phyloP scores from a whole-genome alignment of 148 eudicot species.

The Nepenthes mirabilis region DNA sequence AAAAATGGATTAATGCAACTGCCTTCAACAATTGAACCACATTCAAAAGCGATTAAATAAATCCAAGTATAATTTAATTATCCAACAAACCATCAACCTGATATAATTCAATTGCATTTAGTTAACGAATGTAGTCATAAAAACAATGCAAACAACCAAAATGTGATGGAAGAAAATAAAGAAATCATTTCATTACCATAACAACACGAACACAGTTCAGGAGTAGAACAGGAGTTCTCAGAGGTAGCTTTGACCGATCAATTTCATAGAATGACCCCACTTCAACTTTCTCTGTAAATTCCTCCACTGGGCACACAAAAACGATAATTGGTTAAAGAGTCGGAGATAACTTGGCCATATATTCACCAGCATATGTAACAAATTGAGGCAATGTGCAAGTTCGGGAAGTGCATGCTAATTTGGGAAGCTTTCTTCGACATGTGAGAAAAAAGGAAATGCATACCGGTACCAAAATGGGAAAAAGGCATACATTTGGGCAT shows the following conservation, averaged over 20 bases:
- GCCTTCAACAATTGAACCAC: too few species aligned
- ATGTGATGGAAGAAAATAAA: background rate
- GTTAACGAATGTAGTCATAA: background rate
- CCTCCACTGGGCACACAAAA: constrained; percentile 1
- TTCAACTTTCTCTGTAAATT: background rate
- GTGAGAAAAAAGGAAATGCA: background rate
- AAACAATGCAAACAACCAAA: background rate
- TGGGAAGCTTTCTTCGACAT: background rate
- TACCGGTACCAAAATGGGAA: background rate
- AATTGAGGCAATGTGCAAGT: background rate
- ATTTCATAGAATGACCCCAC: constrained; percentile 34
- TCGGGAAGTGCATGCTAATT: too few species aligned
- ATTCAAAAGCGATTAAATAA: too few species aligned
- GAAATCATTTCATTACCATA: constrained; percentile 19
- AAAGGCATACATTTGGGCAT: constrained; percentile 5
- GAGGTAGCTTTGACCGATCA: constrained; percentile 28
- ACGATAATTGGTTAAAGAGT: constrained; percentile 1
- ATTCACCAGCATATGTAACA: background rate
- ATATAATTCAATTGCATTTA: background rate
- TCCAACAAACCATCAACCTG: too few species aligned
- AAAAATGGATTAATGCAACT: too few species aligned
- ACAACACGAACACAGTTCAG: constrained; percentile 34
- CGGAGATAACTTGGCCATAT: background rate
- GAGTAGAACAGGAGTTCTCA: constrained; percentile 27
- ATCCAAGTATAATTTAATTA: too few species aligned